Base-by-base conservation (phyloP, 441 rosid species). In the Theobroma grandiflorum region DNA sequence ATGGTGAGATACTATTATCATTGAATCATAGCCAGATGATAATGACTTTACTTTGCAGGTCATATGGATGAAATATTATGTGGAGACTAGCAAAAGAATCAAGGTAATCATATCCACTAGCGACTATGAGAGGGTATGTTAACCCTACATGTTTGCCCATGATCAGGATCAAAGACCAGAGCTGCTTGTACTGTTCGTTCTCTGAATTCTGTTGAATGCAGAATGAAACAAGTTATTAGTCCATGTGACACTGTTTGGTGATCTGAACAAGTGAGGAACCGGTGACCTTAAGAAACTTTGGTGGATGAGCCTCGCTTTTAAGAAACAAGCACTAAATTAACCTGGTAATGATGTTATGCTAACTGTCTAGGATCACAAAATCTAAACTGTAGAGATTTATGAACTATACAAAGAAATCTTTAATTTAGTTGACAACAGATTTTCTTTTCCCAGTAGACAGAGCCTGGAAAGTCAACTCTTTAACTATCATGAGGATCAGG, bases 101-200 rank as follows among this genome's bases (percentile, higher is more conserved):
- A 33, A 40, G 42, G 49, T 14, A 53, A 53, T 72, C 63, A 53
- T 53, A 37, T 72, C 33, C 33, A 10, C 59, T 70, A 70, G 59
- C 63, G 18, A 72, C 47, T 53, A 7, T 70, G 76, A 53, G 76
- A 16, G 49, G 33, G 76, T n/a, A 55, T 20, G 64, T n/a, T n/a
- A 38, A 63, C 64, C 64, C 49, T 37, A 10, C 63, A 37, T 53
- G 63, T 71, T 38, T 6, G 63, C 49, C 37, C 31, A 53, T 55
- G 31, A 55, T 53, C 12, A 53, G 33, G 35, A 53, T 72, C 33
- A 33, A 72, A 72, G 49, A 37, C 16, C 33, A 53, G 64, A 72
- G 35, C 31, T 53, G 63, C 49, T 53, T 11, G 18, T 37, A 55
- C 35, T 53, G 10, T 37, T 72, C 53, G 76, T 11, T 35, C 6